A percentile compares a stretch with the other conserved stretches of the same genome.
These are phyloP conservation scores for Trypanosoma cruzi DNA, from an alignment of 208 protist genomes.

Conservation along the genomic window DNA sequence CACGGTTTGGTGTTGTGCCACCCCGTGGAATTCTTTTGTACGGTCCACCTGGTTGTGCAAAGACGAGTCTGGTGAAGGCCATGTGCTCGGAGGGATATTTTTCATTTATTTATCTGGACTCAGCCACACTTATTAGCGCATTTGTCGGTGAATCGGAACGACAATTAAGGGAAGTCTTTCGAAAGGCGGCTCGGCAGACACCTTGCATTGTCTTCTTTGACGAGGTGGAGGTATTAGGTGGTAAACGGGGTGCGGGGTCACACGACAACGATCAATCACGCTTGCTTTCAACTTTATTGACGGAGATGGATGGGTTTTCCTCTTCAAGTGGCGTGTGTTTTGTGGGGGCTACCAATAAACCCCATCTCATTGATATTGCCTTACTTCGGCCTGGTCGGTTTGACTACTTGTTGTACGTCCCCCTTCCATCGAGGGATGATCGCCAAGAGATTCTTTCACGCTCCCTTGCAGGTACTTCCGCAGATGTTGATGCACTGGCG, in stretches of 20 bases:
- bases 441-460: constrained; percentile 59
- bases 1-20: constrained; percentile 97
- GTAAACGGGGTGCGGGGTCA: constrained; percentile 31
- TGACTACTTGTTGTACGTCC: constrained; percentile 88
- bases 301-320: constrained; percentile 97
- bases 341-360: constrained; percentile 92
- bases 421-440: constrained; percentile 57
- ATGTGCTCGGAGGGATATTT: constrained; percentile 77
- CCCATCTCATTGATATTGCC: constrained; percentile 88
- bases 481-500: constrained; percentile 46
- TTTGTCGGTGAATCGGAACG: constrained; percentile 96
- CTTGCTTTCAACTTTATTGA: constrained; percentile 96
- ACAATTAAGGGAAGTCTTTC: constrained; percentile 85
- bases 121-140: constrained; percentile 85
- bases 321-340: constrained; percentile 79
- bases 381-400: constrained; percentile 91
- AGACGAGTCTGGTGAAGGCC: constrained; percentile 92
- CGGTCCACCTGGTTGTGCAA: constrained; percentile 95
- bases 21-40: constrained; percentile 94
- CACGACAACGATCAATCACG: constrained; percentile 61
- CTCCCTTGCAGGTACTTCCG: constrained; percentile 47
- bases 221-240: constrained; percentile 94
- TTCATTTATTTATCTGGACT: constrained; percentile 89
- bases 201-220: constrained; percentile 96
- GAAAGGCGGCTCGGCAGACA: constrained; percentile 67